Conservation (phyloP, 2,329 filamentous ascomycete genomes). For the Cladosporium austrohemisphaericum region DNA sequence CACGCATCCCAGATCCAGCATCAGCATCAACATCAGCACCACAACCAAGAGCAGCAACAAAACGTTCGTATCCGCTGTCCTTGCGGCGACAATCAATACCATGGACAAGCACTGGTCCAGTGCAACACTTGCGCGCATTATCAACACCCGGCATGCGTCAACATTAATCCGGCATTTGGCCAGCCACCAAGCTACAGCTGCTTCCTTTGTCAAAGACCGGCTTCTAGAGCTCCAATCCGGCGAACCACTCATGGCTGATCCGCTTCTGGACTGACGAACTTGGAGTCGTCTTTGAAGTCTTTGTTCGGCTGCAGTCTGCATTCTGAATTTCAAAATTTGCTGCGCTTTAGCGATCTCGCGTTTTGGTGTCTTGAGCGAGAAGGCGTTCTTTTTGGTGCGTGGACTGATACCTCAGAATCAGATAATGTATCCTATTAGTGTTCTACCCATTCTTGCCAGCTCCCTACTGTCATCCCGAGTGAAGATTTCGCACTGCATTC, state of each 20-base stretch:
- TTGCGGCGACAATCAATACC: slow-evolving; percentile 53
- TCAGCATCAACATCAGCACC: slow-evolving; percentile 41
- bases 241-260: slow-evolving; percentile 11
- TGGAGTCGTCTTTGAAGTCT: background rate
- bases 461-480: too few relatives aligned
- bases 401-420: slow-evolving; percentile 2
- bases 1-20: slow-evolving; percentile 26
- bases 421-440: slow-evolving; percentile 5
- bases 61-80: slow-evolving; percentile 52
- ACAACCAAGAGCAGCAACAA: slow-evolving; percentile 38
- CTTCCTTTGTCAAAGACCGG: slow-evolving; percentile 12
- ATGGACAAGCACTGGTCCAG: slow-evolving; percentile 57
- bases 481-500: background rate
- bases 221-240: slow-evolving; percentile 1
- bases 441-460: background rate
- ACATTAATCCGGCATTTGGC: slow-evolving; percentile 42
- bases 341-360: slow-evolving; percentile 14
- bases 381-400: background rate
- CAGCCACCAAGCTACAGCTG: slow-evolving; percentile 9
- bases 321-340: background rate
- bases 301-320: background rate
- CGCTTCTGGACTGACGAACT: background rate
- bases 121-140: slow-evolving; percentile 63
- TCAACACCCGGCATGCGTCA: slow-evolving; percentile 58
- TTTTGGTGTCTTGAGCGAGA: slow-evolving; percentile 1